A percentile compares a stretch with the other conserved stretches of the same genome.
Conservation (phyloP, 2,329 filamentous ascomycete species). For the Phaeomoniella chlamydospora region DNA sequence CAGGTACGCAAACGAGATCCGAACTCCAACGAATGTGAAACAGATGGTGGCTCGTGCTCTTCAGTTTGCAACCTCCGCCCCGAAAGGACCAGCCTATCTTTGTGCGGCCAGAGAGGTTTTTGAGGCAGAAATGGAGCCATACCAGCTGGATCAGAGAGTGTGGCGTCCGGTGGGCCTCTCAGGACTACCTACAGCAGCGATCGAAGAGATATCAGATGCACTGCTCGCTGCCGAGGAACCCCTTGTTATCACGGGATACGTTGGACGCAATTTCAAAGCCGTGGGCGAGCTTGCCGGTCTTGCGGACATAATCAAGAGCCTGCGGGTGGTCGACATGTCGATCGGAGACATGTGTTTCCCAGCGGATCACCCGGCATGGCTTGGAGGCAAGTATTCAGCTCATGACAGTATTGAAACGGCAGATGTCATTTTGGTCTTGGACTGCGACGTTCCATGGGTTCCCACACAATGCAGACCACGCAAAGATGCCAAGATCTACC, state of each 20-base stretch:
- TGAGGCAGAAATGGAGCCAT: slow-evolving; percentile 69
- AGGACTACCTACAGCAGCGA: slow-evolving; percentile 36
- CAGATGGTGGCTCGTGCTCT: slow-evolving; percentile 77
- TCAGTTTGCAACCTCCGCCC: slow-evolving; percentile 65
- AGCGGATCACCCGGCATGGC: slow-evolving; percentile 35
- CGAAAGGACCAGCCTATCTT: slow-evolving; percentile 68
- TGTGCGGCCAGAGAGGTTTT: slow-evolving; percentile 67
- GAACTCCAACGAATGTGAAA: slow-evolving; percentile 72
- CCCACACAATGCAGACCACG: slow-evolving; percentile 55
- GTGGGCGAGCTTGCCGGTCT: slow-evolving; percentile 30
- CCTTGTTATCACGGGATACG: slow-evolving; percentile 35
- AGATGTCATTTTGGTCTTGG: slow-evolving; percentile 71
- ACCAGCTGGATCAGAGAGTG: slow-evolving; percentile 49
- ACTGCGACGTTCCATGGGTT: slow-evolving; percentile 91
- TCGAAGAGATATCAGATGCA: slow-evolving; percentile 26
- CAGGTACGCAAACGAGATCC: slow-evolving; percentile 68
- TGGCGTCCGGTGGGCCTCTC: slow-evolving; percentile 61
- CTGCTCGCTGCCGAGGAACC: slow-evolving; percentile 32
- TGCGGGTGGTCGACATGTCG: slow-evolving; percentile 37
- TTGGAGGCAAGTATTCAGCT: slow-evolving; percentile 59
- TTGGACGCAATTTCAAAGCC: slow-evolving; percentile 28
- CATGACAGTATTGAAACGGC: slow-evolving; percentile 61
- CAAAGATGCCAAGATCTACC: slow-evolving; percentile 42
- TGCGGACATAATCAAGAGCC: slow-evolving; percentile 30
- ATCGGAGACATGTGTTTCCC: slow-evolving; percentile 38